Base-by-base conservation (phyloP, 371 early-diverging fungal genomes). In the Paraphysoderma sedebokerense region DNA sequence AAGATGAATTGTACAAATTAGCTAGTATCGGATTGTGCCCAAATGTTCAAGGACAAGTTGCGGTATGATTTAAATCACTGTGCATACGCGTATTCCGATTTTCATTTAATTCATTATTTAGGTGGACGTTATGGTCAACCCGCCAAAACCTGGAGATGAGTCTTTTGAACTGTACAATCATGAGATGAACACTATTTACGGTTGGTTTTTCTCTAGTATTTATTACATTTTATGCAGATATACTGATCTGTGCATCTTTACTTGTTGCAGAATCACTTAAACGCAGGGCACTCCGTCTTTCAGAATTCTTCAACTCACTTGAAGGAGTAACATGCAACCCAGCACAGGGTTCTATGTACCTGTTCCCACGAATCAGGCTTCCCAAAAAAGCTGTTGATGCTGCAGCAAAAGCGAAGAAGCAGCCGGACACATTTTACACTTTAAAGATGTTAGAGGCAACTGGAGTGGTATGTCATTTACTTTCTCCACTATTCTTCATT, bases 261-360 rank as follows among this genome's bases (percentile, higher is more conserved):
- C 46, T 23, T 48, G 19, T 2, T 20, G 6, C 38, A 57, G 62
- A 77, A 46, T 90, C 92, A 17, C 68, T 96, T 41, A 62, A 65
- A 54, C 77, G 86, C 38, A 72, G 97, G 35, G 79, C 91, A 20
- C 59, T 49, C 38, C 80, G 74, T 55, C 74, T 96, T 22, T 76
- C 76, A 6, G 58, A 60, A 1, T 80, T 79, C 11, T 85, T 96
- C 60, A 91, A 91, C 60, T 42, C 51, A 6, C 63, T 93, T 47
- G 86, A 87, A 57, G 85, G 81, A 19, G 81, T 87, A 30, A 74
- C 76, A 20, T 93, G 95, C 67, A 83, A 91, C 54, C 61, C 65
- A 44, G 92, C 93, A 1, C 61, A 81, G 54, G 98, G 98, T 19
- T 85, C 98, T 41, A 87, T 97, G 92, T 97, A 97, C 62, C 69